Evolutionary conservation across 331 rosid species (phyloP).

Genomic region (Quercus phellos): DNA sequence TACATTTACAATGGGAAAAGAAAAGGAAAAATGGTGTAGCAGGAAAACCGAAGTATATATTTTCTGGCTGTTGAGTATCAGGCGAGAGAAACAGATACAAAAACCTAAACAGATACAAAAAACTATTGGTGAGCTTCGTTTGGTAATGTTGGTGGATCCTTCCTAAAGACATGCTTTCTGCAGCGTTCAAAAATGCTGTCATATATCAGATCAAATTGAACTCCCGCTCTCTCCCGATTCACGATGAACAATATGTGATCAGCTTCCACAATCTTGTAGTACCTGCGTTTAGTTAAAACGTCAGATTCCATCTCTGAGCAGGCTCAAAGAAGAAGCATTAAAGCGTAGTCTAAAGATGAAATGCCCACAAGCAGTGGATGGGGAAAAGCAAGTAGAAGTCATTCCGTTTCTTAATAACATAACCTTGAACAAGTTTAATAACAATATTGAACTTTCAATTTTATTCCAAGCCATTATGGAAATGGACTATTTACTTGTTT

Average conservation of each 20-base stretch:
- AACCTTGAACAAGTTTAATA: not conserved
- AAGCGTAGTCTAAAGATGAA: not conserved
- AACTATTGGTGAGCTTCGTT: slow-evolving; percentile 50
- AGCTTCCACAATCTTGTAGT: slow-evolving; percentile 84
- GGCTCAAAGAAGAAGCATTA: slow-evolving; percentile 6
- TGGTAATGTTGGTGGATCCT: slow-evolving; percentile 61
- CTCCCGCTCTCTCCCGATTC: slow-evolving; percentile 93
- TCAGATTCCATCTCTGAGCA: slow-evolving; percentile 7
- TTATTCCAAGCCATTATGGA: not conserved
- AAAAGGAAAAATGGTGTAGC: slow-evolving; percentile 1
- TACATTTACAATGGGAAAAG: slow-evolving; percentile 27
- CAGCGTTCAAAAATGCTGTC: slow-evolving; percentile 91
- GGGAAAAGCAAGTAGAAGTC: not conserved
- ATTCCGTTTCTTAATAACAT: not conserved
- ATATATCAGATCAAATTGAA: slow-evolving; percentile 79
- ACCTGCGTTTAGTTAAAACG: slow-evolving; percentile 50
- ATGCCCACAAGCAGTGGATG: not conserved
- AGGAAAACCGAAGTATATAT: slow-evolving; percentile 15
- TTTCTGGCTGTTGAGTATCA: not conserved
- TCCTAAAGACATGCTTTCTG: slow-evolving; percentile 86
- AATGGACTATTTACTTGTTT: not conserved
- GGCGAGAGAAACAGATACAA: not conserved
- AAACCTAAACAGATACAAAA: not conserved
- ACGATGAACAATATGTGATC: slow-evolving; percentile 80
- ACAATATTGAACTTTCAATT: not conserved